phyloP scores from a whole-genome alignment of 441 rosid species.

The Gossypium gossypioides region DNA sequence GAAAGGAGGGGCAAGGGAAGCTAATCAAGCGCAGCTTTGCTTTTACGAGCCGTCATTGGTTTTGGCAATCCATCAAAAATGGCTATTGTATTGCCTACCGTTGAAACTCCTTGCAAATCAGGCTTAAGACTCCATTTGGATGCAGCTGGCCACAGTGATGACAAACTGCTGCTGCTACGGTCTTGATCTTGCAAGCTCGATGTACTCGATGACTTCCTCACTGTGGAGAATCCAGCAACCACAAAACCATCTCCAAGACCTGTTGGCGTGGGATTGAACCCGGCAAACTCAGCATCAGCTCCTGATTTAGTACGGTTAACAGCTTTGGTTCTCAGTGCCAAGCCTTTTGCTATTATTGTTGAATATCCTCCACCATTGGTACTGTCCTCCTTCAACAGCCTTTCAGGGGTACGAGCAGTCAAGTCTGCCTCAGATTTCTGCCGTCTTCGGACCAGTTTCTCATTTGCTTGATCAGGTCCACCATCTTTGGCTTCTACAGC shows the following conservation, averaged over 20 bases:
- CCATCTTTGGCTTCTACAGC: constrained; percentile 22
- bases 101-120: constrained; percentile 49
- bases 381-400: constrained; percentile 38
- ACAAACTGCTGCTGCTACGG: background rate
- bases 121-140: constrained; percentile 44
- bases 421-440: constrained; percentile 49
- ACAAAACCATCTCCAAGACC: constrained; percentile 27
- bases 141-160: constrained; percentile 30
- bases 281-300: constrained; percentile 26
- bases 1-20: background rate
- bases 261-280: constrained; percentile 21
- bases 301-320: constrained; percentile 22
- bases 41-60: constrained; percentile 40
- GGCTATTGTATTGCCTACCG: constrained; percentile 36
- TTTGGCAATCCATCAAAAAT: constrained; percentile 58
- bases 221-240: constrained; percentile 25
- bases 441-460: constrained; percentile 43
- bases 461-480: constrained; percentile 28
- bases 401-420: constrained; percentile 33
- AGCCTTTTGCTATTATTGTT: constrained; percentile 35
- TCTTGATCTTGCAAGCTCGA: constrained; percentile 52
- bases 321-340: constrained; percentile 47
- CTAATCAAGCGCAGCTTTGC: constrained; percentile 45
- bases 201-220: constrained; percentile 55
- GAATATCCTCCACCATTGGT: constrained; percentile 31